These are phyloP conservation scores for Mycena galopus DNA, from an alignment of 768 basidiomycete genomes.

Conservation along the genomic window DNA sequence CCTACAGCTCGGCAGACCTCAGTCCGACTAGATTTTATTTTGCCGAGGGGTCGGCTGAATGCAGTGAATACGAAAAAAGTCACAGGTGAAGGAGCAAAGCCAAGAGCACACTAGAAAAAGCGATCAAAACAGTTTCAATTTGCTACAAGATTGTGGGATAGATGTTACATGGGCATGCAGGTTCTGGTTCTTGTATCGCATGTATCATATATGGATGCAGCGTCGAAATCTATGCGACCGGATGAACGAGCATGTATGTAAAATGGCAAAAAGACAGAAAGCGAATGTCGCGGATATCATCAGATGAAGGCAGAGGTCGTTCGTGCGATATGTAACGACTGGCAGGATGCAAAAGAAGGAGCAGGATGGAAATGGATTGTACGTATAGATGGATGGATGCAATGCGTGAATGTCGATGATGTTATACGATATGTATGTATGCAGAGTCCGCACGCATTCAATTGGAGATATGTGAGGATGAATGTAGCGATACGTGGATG, in stretches of 20 bases:
- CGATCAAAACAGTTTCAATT: constrained; percentile 8
- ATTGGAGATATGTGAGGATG: not conserved
- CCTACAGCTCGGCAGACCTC: no score
- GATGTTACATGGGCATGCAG: constrained; percentile 9
- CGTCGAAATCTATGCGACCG: not conserved
- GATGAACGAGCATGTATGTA: constrained; percentile 10
- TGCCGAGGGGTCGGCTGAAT: no score
- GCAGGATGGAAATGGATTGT: not conserved
- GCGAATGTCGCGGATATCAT: not conserved
- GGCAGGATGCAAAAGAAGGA: not conserved
- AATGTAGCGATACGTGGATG: constrained; percentile 2
- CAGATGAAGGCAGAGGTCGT: not conserved
- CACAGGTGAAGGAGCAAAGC: not conserved
- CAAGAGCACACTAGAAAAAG: not conserved
- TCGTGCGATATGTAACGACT: not conserved
- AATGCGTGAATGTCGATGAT: constrained; percentile 10
- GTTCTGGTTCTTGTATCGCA: not conserved
- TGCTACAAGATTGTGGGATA: constrained; percentile 16
- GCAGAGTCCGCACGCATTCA: not conserved
- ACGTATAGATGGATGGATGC: not conserved
- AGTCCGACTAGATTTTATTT: no score
- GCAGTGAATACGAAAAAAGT: no score
- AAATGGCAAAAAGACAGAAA: not conserved
- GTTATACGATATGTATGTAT: no score
- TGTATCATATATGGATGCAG: not conserved